Evolutionary conservation across 2,329 filamentous ascomycete genomes (phyloP), one percentile per base, ranked within the genome.

Genomic region (Aspergillus thermomutatus): DNA sequence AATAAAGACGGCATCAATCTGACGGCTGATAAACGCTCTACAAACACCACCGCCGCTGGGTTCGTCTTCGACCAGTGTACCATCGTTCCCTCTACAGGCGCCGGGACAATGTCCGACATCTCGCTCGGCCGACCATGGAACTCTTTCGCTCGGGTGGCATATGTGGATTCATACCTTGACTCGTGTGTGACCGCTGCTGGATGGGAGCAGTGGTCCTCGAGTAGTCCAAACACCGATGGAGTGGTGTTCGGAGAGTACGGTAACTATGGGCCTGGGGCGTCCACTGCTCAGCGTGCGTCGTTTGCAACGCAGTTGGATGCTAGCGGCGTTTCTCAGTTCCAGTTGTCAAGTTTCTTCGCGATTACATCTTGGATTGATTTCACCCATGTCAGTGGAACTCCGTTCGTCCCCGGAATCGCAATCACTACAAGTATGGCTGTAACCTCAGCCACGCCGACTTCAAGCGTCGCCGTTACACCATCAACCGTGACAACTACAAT

Each of bases 291-390:
- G 3, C 69, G 74, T 34, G 74, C 69, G 6, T 58, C 61, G 11
- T 77, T 77, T 52, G 73, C 73, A 2, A 64, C 71, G 23, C 70
- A 76, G 60, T 65, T 77, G 41, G 67, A 71, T 14, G 71, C 72
- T 55, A 51, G 56, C 9, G 64, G 71, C 41, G 74, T 72, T 19
- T 68, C 67, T 26, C 69, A 76, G 52, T 78, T 76, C 52, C 68
- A 78, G 63, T 62, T 79, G 34, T 63, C 67, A 6, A 73, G 66
- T 56, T 78, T 79, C 63, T 78, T 79, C 55, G 59, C 69, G 1
- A 66, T 66, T 1, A 77, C 70, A 1, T 67, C 69, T 6, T 79
- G 75, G 72, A 78, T 79, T 60, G 72, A 79, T 56, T 75, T 77
- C 54, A 71, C 72, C 2, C 68, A 70, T 40, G 64, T 78, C 17